Conservation (phyloP, 306 rosid genomes). For the Pyrus communis region DNA sequence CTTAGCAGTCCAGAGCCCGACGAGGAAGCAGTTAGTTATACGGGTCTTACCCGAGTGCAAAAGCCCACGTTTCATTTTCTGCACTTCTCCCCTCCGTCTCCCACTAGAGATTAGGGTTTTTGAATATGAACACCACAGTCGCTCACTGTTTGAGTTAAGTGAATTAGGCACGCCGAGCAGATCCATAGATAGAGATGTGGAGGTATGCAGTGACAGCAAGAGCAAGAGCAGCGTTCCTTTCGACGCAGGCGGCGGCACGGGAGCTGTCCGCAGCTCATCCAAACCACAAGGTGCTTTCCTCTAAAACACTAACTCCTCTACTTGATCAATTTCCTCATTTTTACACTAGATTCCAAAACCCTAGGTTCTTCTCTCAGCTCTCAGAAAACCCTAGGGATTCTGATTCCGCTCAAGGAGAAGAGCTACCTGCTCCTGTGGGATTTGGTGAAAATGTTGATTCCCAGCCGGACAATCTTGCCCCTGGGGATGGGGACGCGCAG, state of each 20-base stretch:
- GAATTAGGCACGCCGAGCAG: no score
- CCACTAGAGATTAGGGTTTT: background rate
- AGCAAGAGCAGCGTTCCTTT: conserved; percentile 11
- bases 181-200: conserved; percentile 17
- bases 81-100: background rate
- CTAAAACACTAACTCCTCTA: background rate
- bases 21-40: background rate
- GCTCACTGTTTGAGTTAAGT: background rate
- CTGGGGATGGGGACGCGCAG: background rate
- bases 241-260: conserved; percentile 6
- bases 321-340: background rate
- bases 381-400: background rate
- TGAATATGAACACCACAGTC: background rate
- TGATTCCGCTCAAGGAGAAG: background rate
- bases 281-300: conserved; percentile 22
- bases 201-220: conserved; percentile 18
- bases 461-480: background rate
- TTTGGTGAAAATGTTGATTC: conserved; percentile 11
- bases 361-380: conserved; percentile 28
- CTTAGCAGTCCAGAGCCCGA: no score
- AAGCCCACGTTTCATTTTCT: background rate
- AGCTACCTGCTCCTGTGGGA: background rate
- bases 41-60: background rate
- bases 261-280: conserved; percentile 2
- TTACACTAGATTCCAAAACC: background rate